Conservation (phyloP, 2,329 filamentous ascomycete species). For the Ciborinia camelliae region DNA sequence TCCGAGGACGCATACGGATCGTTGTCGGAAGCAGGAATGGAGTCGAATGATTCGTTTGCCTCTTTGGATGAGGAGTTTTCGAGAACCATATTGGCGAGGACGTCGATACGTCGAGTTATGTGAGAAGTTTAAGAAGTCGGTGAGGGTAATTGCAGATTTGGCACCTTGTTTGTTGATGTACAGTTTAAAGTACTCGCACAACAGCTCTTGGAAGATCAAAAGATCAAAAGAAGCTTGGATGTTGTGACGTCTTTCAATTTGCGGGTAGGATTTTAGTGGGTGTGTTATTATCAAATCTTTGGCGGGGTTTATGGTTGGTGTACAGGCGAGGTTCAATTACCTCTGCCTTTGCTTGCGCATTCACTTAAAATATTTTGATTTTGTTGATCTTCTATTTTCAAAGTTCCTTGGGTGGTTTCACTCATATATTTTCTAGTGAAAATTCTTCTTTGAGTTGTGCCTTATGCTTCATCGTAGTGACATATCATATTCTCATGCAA, state of each 20-base stretch:
- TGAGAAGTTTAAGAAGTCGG: constrained; percentile 3
- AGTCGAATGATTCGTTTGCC: constrained; percentile 25
- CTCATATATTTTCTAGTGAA: not conserved
- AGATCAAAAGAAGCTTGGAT: not conserved
- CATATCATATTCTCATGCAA: not conserved
- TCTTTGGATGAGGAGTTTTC: constrained; percentile 25
- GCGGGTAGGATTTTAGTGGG: not conserved
- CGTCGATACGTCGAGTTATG: not conserved
- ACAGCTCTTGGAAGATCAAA: constrained; percentile 3
- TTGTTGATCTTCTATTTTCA: not conserved
- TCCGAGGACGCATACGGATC: constrained; percentile 31
- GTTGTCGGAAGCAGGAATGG: constrained; percentile 30
- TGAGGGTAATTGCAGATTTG: constrained; percentile 20
- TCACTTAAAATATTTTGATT: not conserved
- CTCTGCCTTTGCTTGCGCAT: too few species aligned
- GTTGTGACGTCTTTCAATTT: constrained; percentile 11
- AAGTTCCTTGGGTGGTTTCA: too few species aligned
- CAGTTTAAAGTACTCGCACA: not conserved
- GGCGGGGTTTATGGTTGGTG: not conserved
- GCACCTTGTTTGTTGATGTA: not conserved
- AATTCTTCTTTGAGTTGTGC: not conserved
- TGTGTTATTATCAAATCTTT: constrained; percentile 4
- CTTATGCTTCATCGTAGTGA: not conserved
- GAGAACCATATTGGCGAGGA: constrained; percentile 30
- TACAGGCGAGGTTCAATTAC: not conserved